phyloP scores from a whole-genome alignment of 345 rosid genomes.

The Trapa bicornis region DNA sequence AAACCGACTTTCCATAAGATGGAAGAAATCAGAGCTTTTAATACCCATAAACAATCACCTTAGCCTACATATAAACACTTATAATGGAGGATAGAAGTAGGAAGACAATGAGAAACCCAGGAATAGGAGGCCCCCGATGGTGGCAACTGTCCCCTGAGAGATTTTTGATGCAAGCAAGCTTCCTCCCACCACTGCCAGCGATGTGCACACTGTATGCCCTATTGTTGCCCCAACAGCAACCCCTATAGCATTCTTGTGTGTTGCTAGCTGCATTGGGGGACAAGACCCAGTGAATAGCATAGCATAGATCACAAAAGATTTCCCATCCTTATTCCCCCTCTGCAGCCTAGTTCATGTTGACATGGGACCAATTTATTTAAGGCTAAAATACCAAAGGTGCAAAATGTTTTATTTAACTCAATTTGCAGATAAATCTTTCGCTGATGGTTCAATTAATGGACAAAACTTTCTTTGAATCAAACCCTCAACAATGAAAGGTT shows the following conservation, averaged over 20 bases:
- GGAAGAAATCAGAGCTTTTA: background rate
- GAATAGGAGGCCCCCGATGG: constrained; percentile 87
- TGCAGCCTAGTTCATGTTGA: no score
- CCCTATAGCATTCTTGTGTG: constrained; percentile 89
- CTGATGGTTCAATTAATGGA: no score
- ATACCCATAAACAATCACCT: constrained; percentile 12
- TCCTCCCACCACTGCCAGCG: constrained; percentile 93
- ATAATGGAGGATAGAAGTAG: constrained; percentile 90
- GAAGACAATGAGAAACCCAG: constrained; percentile 84
- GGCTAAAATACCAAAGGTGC: no score
- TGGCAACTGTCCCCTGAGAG: constrained; percentile 88
- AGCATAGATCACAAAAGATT: background rate
- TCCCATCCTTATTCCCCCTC: no score
- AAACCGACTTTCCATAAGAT: background rate
- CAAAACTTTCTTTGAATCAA: no score
- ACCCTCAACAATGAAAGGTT: no score
- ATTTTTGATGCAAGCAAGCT: constrained; percentile 96
- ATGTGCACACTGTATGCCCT: constrained; percentile 87
- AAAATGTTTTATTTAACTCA: no score
- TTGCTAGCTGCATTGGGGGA: constrained; percentile 58
- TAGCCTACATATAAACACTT: constrained; percentile 13
- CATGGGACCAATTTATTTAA: no score
- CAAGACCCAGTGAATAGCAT: background rate
- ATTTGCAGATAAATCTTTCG: no score
- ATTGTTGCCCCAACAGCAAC: constrained; percentile 81